These are phyloP conservation scores for Ulmus americana DNA, from an alignment of 331 rosid species.

Conservation along the genomic window DNA sequence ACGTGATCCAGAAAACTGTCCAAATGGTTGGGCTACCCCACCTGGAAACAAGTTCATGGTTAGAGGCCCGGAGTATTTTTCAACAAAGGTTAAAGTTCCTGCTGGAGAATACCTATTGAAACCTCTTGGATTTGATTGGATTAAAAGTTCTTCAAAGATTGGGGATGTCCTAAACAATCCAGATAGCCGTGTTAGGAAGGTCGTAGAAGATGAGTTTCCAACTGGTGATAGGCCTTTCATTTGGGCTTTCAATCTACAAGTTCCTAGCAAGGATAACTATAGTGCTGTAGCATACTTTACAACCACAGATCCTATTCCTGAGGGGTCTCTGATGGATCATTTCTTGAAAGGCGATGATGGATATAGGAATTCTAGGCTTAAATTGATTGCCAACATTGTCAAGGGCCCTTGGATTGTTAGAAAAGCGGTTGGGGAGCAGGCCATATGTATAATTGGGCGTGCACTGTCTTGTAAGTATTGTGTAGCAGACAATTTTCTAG, in stretches of 20 bases:
- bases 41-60: constrained; percentile 66
- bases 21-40: constrained; percentile 71
- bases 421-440: constrained; percentile 83
- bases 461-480: constrained; percentile 59
- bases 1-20: constrained; percentile 41
- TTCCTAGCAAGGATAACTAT: constrained; percentile 67
- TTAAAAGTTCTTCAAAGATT: constrained; percentile 57
- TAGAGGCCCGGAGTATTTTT: constrained; percentile 78
- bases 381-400: constrained; percentile 75
- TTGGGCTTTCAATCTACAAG: constrained; percentile 89
- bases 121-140: constrained; percentile 85
- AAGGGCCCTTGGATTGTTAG: constrained; percentile 84
- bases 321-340: constrained; percentile 64
- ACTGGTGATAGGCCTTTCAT: constrained; percentile 53
- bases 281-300: constrained; percentile 65
- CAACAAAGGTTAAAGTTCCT: constrained; percentile 58
- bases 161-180: constrained; percentile 56
- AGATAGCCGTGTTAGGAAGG: constrained; percentile 43
- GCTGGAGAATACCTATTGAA: constrained; percentile 58
- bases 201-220: constrained; percentile 47
- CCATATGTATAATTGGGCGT: constrained; percentile 71
- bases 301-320: constrained; percentile 37
- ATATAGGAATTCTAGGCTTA: constrained; percentile 72
- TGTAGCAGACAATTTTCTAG: constrained; percentile 46
- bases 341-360: constrained; percentile 70